Evolutionary conservation across 2,329 filamentous ascomycete species (phyloP).

Genomic region (Nakataea oryzae): DNA sequence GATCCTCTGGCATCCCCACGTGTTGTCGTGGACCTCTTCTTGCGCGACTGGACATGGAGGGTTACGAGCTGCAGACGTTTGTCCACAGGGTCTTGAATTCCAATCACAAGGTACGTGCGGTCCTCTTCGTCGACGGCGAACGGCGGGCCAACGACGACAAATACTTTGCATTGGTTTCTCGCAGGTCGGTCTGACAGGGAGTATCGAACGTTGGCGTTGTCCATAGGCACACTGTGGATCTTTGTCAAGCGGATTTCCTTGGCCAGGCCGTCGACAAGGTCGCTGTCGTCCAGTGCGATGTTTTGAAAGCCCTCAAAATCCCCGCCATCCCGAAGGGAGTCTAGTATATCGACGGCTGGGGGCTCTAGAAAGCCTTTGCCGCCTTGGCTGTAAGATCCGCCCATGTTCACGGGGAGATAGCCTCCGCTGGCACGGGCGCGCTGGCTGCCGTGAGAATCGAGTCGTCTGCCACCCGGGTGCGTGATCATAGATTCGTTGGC

Average conservation of each 20-base stretch:
- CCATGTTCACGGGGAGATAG: slow-evolving; percentile 24
- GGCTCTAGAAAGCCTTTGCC: slow-evolving; percentile 56
- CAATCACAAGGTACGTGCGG: slow-evolving; percentile 49
- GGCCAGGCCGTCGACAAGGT: slow-evolving; percentile 53
- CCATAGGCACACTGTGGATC: slow-evolving; percentile 55
- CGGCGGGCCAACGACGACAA: slow-evolving; percentile 52
- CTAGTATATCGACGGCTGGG: slow-evolving; percentile 58
- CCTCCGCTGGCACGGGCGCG: slow-evolving; percentile 51
- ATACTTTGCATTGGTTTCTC: slow-evolving; percentile 48
- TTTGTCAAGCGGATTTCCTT: slow-evolving; percentile 65
- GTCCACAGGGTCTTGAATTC: slow-evolving; percentile 59
- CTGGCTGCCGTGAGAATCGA: slow-evolving; percentile 64
- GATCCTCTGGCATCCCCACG: slow-evolving; percentile 9
- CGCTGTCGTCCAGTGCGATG: slow-evolving; percentile 64
- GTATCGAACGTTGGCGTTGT: slow-evolving; percentile 51
- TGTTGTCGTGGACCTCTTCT: slow-evolving; percentile 11
- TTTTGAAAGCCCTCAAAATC: slow-evolving; percentile 60
- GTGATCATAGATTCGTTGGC: slow-evolving; percentile 47
- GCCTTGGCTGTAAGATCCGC: slow-evolving; percentile 29
- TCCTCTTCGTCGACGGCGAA: slow-evolving; percentile 42
- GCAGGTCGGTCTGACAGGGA: slow-evolving; percentile 43
- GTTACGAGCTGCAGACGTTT: slow-evolving; percentile 58
- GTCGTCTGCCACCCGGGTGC: slow-evolving; percentile 41
- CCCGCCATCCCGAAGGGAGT: slow-evolving; percentile 52
- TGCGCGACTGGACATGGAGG: slow-evolving; percentile 41